phyloP scores from a whole-genome alignment of 371 early-diverging fungal species.

The Rhizoclosmatium hyalinum region DNA sequence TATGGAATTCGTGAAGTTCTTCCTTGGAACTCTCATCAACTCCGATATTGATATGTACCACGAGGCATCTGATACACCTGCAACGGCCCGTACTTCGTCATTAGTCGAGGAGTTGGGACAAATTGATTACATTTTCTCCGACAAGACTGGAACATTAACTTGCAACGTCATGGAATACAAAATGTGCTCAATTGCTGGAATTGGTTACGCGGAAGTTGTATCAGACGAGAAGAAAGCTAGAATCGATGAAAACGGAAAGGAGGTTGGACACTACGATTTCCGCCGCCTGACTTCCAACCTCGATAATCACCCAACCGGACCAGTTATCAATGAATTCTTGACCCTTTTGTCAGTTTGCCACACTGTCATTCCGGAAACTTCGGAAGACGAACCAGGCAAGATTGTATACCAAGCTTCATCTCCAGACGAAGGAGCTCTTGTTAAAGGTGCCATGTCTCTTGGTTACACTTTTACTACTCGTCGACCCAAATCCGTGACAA shows the following conservation, averaged over 20 bases:
- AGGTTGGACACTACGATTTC: constrained; percentile 48
- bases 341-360: constrained; percentile 93
- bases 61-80: constrained; percentile 71
- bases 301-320: constrained; percentile 35
- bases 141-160: constrained; percentile 98
- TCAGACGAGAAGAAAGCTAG: constrained; percentile 55
- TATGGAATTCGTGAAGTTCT: constrained; percentile 73
- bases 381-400: constrained; percentile 68
- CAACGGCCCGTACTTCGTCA: constrained; percentile 79
- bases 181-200: constrained; percentile 74
- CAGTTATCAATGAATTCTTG: constrained; percentile 68
- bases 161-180: constrained; percentile 88
- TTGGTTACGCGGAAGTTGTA: constrained; percentile 66
- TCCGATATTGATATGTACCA: constrained; percentile 79
- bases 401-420: constrained; percentile 84
- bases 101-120: constrained; percentile 94
- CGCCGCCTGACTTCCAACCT: constrained; percentile 39
- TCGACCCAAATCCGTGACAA: constrained; percentile 85
- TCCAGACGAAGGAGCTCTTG: constrained; percentile 94
- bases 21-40: constrained; percentile 82
- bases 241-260: constrained; percentile 47
- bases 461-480: constrained; percentile 86
- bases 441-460: constrained; percentile 82
- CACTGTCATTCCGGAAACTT: constrained; percentile 93
- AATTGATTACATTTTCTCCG: constrained; percentile 94